Conservation (phyloP, 176 grass and related monocot species). For the Oryza australiensis region DNA sequence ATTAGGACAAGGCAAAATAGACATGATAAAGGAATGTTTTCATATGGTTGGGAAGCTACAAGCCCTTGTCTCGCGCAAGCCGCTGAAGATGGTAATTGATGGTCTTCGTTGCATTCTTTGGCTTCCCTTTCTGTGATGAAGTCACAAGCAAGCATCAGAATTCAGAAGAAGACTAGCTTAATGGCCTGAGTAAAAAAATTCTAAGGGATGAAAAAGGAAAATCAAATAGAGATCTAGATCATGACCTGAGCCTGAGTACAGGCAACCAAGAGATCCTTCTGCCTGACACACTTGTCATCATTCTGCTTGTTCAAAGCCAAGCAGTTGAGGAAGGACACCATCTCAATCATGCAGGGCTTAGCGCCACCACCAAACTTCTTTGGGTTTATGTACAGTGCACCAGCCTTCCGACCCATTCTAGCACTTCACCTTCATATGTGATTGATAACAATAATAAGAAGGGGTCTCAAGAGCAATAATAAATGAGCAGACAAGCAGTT, state of each 20-base stretch:
- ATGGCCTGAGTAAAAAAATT: neutral
- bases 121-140: conserved; percentile 56
- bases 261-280: conserved; percentile 66
- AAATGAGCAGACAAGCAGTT: neutral
- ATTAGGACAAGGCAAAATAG: no score
- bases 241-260: conserved; percentile 65
- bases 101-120: conserved; percentile 70
- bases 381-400: conserved; percentile 82
- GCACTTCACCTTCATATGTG: conserved; percentile 3
- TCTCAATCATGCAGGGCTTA: conserved; percentile 79
- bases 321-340: conserved; percentile 81
- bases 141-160: neutral
- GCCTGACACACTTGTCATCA: conserved; percentile 60
- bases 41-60: no score
- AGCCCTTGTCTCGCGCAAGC: conserved; percentile 28
- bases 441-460: neutral
- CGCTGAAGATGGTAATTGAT: conserved; percentile 83
- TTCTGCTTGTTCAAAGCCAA: conserved; percentile 86
- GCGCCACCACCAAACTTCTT: conserved; percentile 71
- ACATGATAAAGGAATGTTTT: no score
- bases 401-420: conserved; percentile 86
- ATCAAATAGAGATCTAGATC: neutral
- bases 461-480: neutral
- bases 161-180: neutral
- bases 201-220: neutral